Evolutionary conservation across 441 rosid species (phyloP).

Genomic region (Brassica balearica): DNA sequence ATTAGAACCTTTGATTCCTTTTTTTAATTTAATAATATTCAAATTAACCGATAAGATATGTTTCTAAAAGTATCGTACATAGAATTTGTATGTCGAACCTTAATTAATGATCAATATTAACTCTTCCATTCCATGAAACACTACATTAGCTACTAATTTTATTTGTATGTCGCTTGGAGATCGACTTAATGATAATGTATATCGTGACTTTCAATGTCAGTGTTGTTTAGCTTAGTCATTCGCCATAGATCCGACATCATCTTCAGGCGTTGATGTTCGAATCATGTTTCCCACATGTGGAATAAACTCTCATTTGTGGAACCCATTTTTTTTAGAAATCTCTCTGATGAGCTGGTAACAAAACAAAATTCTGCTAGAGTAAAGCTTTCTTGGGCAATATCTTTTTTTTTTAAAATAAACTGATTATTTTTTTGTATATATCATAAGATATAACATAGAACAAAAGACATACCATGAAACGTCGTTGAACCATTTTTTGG

Average conservation of each 20-base stretch:
- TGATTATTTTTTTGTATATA: background rate
- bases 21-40: background rate
- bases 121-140: background rate
- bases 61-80: background rate
- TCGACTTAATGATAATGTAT: slow-evolving; percentile 9
- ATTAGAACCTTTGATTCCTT: slow-evolving; percentile 3
- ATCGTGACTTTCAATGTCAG: slow-evolving; percentile 1
- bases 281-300: slow-evolving; percentile 30
- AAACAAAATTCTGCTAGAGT: background rate
- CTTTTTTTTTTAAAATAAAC: background rate
- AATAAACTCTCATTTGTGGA: slow-evolving; percentile 32
- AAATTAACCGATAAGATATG: background rate
- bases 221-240: slow-evolving; percentile 34
- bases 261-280: slow-evolving; percentile 27
- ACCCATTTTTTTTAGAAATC: background rate
- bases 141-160: background rate
- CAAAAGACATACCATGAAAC: background rate
- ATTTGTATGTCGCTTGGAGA: background rate
- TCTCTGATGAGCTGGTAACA: background rate
- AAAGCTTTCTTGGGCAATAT: background rate
- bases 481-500: background rate
- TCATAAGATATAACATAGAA: background rate
- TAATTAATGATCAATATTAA: background rate
- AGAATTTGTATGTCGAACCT: background rate
- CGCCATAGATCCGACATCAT: slow-evolving; percentile 34